Base-by-base conservation (phyloP, 2,329 filamentous ascomycete genomes). In the Tolypocladium guangdongense region DNA sequence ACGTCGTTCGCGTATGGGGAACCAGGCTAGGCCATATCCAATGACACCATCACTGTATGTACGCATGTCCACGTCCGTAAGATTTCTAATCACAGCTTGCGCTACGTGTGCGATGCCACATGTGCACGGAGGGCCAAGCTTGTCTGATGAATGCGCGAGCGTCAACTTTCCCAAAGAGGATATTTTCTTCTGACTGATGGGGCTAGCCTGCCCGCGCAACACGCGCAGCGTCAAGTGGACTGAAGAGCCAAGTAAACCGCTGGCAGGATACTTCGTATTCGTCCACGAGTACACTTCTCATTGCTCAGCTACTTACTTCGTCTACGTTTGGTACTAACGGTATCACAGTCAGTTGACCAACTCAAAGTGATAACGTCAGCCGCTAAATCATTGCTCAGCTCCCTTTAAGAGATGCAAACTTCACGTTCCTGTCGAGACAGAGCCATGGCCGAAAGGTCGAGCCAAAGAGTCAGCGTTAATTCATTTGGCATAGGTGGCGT, bases 401-500 rank as follows among this genome's bases (percentile, higher is more conserved):
- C 41, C 41, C 16, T 45, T 45, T 11, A 7, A 45, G 16, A 20
- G 7, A 45, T 30, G 7, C 16, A 18, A n/a, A 10, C 41, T 45
- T 18, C 24, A 18, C 3, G 63, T 69, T 10, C 67, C 71, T 0
- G 58, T 58, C 0, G 57, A 66, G 12, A 60, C 68, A 14, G 67
- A 59, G 0, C 53, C 62, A 2, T 74, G 71, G 71, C 71, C 71
- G 0, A 41, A 59, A 2, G 48, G 58, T 1, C 67, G 71, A 8
- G 59, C 68, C 6, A 66, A 71, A 1, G 75, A 18, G 71, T 75
- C 51, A 75, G 73, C 55, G 64, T 76, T 49, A 75, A 74, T 59
- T 67, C 65, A 50, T 76, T 75, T 48, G 73, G 73, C 1, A 72
- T 70, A 24, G 72, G 69, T n/a, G 71, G 66, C 41, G 68, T 71